Evolutionary conservation across 495 filamentous ascomycete genomes (phyloP).

Genomic region (Parachaetomium inaequale): DNA sequence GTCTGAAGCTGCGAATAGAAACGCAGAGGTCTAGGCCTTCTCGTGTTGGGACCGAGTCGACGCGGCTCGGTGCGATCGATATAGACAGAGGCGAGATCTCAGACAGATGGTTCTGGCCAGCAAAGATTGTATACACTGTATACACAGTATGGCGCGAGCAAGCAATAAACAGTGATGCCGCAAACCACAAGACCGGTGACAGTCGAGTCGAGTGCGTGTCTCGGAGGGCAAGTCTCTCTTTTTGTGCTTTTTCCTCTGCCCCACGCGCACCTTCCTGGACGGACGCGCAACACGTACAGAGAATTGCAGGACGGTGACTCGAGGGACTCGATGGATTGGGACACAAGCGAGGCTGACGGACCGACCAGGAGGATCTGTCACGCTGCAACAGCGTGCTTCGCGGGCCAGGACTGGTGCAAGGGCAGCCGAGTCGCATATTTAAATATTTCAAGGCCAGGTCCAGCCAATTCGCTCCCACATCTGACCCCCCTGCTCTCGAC

Average conservation of each 20-base stretch:
- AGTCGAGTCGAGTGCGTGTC: conserved; percentile 9
- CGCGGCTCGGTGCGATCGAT: background rate
- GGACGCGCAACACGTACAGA: background rate
- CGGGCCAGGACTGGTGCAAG: background rate
- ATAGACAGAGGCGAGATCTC: background rate
- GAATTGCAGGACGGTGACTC: background rate
- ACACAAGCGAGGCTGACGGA: conserved; percentile 1
- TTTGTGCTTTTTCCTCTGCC: conserved; percentile 14
- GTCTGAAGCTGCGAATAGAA: background rate
- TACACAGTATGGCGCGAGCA: background rate
- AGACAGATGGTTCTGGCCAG: background rate
- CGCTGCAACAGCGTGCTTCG: background rate
- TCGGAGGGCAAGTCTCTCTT: conserved; percentile 10
- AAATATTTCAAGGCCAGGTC: background rate
- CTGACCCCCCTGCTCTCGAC: background rate
- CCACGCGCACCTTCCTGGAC: background rate
- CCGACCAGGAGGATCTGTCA: background rate
- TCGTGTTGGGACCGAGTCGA: no score
- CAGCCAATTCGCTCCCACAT: background rate
- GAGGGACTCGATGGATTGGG: background rate
- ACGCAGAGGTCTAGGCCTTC: background rate
- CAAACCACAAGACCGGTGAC: background rate
- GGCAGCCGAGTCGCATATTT: background rate
- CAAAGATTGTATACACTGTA: background rate
- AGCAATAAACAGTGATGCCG: background rate